phyloP scores from a whole-genome alignment of 768 basidiomycete species.

The Porphyrellus cyaneotinctus region DNA sequence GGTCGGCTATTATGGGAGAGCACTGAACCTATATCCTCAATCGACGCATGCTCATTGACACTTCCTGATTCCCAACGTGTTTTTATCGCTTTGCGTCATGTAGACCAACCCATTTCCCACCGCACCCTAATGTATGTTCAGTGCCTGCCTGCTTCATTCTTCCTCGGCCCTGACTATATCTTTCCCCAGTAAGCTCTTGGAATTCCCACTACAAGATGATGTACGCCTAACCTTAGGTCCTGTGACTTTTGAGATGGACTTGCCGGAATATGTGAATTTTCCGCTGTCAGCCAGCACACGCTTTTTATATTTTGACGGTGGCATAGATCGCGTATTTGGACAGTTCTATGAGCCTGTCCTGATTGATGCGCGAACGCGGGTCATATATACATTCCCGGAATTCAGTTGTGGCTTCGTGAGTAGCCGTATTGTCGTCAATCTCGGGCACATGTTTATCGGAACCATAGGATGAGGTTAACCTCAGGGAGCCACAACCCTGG shows the following conservation, averaged over 20 bases:
- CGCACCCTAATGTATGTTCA: conserved; percentile 21
- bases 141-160: neutral
- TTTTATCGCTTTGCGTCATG: conserved; percentile 17
- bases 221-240: conserved; percentile 12
- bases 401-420: conserved; percentile 17
- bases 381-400: conserved; percentile 14
- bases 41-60: conserved; percentile 17
- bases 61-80: conserved; percentile 17
- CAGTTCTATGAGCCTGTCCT: conserved; percentile 9
- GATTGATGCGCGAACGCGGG: conserved; percentile 16
- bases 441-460: neutral
- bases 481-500: neutral
- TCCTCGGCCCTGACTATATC: conserved; percentile 2
- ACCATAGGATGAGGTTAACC: conserved; percentile 4
- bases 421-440: neutral
- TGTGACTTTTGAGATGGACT: conserved; percentile 13
- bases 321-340: conserved; percentile 12
- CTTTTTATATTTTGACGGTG: conserved; percentile 18
- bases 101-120: conserved; percentile 12
- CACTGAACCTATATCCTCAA: conserved; percentile 14
- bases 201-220: conserved; percentile 17
- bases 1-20: conserved; percentile 19
- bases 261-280: conserved; percentile 15
- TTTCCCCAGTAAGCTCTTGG: conserved; percentile 19
- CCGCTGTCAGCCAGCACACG: conserved; percentile 12